Evolutionary conservation across 257 asterid genomes (phyloP), one percentile per base, ranked within the genome.

Genomic region (Primulina tabacum): DNA sequence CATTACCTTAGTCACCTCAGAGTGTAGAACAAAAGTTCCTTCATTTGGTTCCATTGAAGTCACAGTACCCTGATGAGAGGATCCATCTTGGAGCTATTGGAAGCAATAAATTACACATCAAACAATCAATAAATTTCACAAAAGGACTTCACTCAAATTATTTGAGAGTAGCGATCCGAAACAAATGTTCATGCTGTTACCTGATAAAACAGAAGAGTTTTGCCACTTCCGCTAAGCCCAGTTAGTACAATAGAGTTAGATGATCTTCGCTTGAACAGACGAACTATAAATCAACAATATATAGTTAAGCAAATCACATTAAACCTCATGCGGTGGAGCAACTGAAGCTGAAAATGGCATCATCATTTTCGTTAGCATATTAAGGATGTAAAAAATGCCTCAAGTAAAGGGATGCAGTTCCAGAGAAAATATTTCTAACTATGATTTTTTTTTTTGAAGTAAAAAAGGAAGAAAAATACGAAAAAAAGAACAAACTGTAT

Each of bases 41-140:
- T 83, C 89, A 68, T 90, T 90, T 59, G 95, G 96, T 68, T 93
- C 94, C 96, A 88, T 88, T 32, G 97, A 93, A 33, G 96, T 93
- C 78, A 93, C 96, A 60, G 94, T 86, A 72, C 96, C 95, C 79
- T 74, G 89, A 80, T 90, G 98, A 29, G 89, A 76, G 62, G 96
- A 86, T 30, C 96, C 97, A 83, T 93, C 96, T 69, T 82, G 92
- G 75, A 93, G 96, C 96, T 90, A 68, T 74, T 40, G 71, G 4
- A 38, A n/a, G 56, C 24, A 21, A 21, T 21, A 21, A 21, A 21
- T 21, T 21, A 21, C 24, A 21, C 24, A 28, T 2, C 34, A 70
- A 74, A 55, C 64, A 58, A 56, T 5, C 18, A 30, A 56, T 5
- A 24, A 60, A 28, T 43, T 50, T 37, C 55, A 29, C 26, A 62